phyloP scores from a whole-genome alignment of 441 rosid species.

The Jatropha podagrica region DNA sequence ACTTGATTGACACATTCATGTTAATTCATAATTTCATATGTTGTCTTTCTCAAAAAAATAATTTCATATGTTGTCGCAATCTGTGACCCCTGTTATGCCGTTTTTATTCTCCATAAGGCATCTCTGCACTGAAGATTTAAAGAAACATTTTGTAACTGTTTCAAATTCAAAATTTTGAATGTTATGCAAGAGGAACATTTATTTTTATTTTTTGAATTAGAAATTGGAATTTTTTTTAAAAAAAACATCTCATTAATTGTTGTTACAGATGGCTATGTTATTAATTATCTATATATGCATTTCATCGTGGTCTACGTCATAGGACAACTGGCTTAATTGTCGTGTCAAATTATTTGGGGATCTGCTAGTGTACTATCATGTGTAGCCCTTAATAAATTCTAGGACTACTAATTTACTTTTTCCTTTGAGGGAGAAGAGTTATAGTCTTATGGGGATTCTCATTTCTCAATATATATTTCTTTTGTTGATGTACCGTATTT shows the following conservation, averaged over 20 bases:
- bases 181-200: not conserved
- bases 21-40: conserved; percentile 7
- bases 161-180: conserved; percentile 42
- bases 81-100: conserved; percentile 16
- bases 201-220: not conserved
- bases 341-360: not conserved
- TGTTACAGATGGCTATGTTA: not conserved
- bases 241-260: not conserved
- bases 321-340: not conserved
- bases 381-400: not conserved
- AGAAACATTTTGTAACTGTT: conserved; percentile 5
- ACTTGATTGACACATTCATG: conserved; percentile 15
- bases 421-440: not conserved
- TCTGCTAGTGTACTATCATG: not conserved
- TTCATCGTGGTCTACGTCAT: not conserved
- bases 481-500: no score
- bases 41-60: no score
- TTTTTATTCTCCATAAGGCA: not conserved
- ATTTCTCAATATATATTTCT: not conserved
- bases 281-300: not conserved
- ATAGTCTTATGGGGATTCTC: not conserved
- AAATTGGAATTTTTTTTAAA: not conserved
- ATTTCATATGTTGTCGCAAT: conserved; percentile 1
- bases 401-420: not conserved
- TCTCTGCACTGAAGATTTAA: not conserved